These are phyloP conservation scores for Bipolaris gigantea DNA, from an alignment of 2,329 filamentous ascomycete genomes.

Conservation along the genomic window DNA sequence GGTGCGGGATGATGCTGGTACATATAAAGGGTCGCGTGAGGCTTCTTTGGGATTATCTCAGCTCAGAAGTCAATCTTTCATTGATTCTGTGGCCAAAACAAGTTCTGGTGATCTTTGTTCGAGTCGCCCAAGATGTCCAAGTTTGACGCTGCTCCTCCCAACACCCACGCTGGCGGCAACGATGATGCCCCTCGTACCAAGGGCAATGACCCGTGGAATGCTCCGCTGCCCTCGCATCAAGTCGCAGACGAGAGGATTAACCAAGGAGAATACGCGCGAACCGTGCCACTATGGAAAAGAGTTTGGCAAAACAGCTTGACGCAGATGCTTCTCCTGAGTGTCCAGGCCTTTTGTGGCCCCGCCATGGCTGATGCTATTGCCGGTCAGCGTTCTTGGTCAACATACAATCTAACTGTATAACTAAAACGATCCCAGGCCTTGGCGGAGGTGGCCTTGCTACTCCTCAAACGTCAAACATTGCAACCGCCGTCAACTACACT, in stretches of 20 bases:
- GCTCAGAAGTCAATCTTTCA: constrained; percentile 5
- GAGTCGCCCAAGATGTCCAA: constrained; percentile 28
- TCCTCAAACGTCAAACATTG: constrained; percentile 49
- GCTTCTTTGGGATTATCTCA: constrained; percentile 1
- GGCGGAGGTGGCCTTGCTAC: constrained; percentile 52
- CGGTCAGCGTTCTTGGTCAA: constrained; percentile 10
- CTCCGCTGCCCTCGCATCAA: constrained; percentile 18
- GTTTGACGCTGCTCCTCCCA: constrained; percentile 37
- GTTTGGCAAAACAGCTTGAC: constrained; percentile 53
- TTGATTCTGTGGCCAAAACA: not conserved
- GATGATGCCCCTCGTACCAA: constrained; percentile 36
- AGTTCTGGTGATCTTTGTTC: not conserved
- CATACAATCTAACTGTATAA: not conserved
- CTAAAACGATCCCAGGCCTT: constrained; percentile 18
- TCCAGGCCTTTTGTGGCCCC: constrained; percentile 49
- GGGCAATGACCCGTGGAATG: constrained; percentile 28
- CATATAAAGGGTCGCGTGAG: constrained; percentile 21
- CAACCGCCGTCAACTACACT: constrained; percentile 36
- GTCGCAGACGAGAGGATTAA: constrained; percentile 41
- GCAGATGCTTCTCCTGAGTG: constrained; percentile 53
- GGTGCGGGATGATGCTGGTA: not conserved
- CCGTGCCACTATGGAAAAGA: constrained; percentile 49
- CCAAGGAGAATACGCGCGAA: constrained; percentile 39
- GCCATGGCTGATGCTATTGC: constrained; percentile 39
- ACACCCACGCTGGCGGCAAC: constrained; percentile 37